Evolutionary conservation across 108 stramenopile species (phyloP).

Genomic region (Stephanodiscus triporus): DNA sequence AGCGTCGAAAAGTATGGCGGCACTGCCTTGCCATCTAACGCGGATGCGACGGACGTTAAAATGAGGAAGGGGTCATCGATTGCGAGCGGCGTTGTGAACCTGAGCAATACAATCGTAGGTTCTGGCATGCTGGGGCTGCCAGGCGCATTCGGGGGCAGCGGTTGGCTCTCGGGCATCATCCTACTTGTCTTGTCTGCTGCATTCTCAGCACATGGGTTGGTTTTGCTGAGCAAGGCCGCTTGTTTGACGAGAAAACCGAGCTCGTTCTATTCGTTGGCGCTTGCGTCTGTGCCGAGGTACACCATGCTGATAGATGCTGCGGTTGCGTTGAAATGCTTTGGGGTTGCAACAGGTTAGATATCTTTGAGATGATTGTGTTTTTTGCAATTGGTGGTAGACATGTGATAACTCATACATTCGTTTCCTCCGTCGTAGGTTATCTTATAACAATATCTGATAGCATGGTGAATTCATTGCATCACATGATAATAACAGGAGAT

Average conservation of each 20-base stretch:
- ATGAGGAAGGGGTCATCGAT: conserved; percentile 30
- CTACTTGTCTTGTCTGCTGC: conserved; percentile 61
- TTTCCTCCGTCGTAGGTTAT: conserved; percentile 45
- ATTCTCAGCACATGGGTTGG: conserved; percentile 57
- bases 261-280: conserved; percentile 70
- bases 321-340: conserved; percentile 83
- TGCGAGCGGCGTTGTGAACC: conserved; percentile 57
- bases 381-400: background rate
- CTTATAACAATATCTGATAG: conserved; percentile 77
- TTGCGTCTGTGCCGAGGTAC: conserved; percentile 58
- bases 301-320: conserved; percentile 73
- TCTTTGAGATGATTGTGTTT: background rate
- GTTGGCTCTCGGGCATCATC: conserved; percentile 61
- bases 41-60: background rate
- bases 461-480: conserved; percentile 66
- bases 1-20: background rate
- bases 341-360: conserved; percentile 62
- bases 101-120: conserved; percentile 77
- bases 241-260: conserved; percentile 31
- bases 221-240: conserved; percentile 51
- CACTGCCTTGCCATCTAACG: background rate
- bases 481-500: conserved; percentile 33
- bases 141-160: conserved; percentile 67
- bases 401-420: background rate
- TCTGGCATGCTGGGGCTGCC: conserved; percentile 80